Percentiles rank a stretch among this genome's conserved stretches.
Evolutionary conservation across 345 rosid genomes (phyloP).

Genomic region (Camelina neglecta): DNA sequence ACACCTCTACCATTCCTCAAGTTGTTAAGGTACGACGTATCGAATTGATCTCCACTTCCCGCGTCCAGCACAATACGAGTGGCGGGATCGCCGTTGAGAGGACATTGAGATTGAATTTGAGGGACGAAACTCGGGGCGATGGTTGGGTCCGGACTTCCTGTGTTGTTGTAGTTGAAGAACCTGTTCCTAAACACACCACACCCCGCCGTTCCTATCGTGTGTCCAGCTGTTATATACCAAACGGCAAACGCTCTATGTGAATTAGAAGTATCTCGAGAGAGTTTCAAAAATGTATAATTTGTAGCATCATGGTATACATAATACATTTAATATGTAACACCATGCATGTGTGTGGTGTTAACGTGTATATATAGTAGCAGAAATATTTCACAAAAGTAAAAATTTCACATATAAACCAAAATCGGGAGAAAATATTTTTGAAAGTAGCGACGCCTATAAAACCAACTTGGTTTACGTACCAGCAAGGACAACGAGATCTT

Average conservation of each 20-base stretch:
- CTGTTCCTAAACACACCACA: slow-evolving; percentile 57
- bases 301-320: neutral
- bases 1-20: slow-evolving; percentile 54
- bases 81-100: slow-evolving; percentile 46
- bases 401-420: neutral
- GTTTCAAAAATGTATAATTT: neutral
- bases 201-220: slow-evolving; percentile 66
- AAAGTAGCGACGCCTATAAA: neutral
- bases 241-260: neutral
- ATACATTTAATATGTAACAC: neutral
- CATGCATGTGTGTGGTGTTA: neutral
- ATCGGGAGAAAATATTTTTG: neutral
- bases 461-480: slow-evolving; percentile 40
- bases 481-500: slow-evolving; percentile 54
- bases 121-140: slow-evolving; percentile 52
- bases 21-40: slow-evolving; percentile 56
- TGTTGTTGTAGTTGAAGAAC: slow-evolving; percentile 53
- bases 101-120: slow-evolving; percentile 56
- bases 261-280: slow-evolving; percentile 7
- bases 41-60: slow-evolving; percentile 52
- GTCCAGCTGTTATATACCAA: slow-evolving; percentile 53
- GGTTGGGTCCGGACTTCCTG: slow-evolving; percentile 53
- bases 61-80: slow-evolving; percentile 55
- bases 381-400: neutral
- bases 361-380: neutral